These are phyloP conservation scores for Candida bentonensis DNA, from an alignment of 805 yeast genomes.

Conservation along the genomic window DNA sequence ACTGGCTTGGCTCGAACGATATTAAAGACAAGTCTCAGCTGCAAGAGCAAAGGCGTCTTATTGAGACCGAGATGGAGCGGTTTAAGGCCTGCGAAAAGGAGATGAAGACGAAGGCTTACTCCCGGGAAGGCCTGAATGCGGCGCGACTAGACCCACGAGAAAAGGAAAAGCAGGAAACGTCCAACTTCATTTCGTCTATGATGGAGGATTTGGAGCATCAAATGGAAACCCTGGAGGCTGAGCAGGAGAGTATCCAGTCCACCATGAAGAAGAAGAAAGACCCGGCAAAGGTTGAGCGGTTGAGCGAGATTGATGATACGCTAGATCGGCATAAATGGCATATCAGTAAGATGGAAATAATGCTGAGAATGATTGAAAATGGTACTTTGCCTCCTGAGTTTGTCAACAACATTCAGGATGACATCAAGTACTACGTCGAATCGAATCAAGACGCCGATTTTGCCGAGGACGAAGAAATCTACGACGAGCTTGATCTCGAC, in stretches of 20 bases:
- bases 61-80: constrained; percentile 71
- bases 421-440: constrained; percentile 84
- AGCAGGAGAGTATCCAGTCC: constrained; percentile 39
- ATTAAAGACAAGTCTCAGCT: constrained; percentile 78
- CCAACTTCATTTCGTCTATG: constrained; percentile 51
- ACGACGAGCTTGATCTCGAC: constrained; percentile 68
- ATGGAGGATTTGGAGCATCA: constrained; percentile 75
- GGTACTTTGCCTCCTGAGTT: constrained; percentile 67
- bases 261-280: constrained; percentile 47
- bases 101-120: constrained; percentile 86
- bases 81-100: constrained; percentile 89
- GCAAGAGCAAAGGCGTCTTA: constrained; percentile 58
- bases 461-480: constrained; percentile 84
- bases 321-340: constrained; percentile 71
- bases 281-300: constrained; percentile 36
- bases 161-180: constrained; percentile 60
- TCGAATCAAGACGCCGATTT: constrained; percentile 87
- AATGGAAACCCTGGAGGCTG: constrained; percentile 63
- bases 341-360: constrained; percentile 59
- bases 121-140: constrained; percentile 77
- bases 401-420: constrained; percentile 69
- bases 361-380: constrained; percentile 63
- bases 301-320: constrained; percentile 47
- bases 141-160: constrained; percentile 64
- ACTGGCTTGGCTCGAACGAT: constrained; percentile 84